Conservation (phyloP, 1,284 basidiomycete species). For the Cryptococcus deneoformans region DNA sequence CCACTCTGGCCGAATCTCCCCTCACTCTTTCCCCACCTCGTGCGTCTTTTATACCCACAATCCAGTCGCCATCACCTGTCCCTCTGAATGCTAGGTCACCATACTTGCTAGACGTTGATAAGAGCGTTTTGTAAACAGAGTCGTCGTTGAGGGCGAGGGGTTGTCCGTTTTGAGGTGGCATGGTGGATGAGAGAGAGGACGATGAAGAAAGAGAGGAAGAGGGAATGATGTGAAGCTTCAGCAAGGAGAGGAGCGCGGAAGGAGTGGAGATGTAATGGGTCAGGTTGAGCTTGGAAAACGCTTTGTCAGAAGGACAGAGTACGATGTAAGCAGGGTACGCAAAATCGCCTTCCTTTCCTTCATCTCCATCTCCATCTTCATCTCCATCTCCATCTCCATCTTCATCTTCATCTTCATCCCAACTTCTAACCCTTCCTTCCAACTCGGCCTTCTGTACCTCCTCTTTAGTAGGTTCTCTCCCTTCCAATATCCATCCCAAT, state of each 20-base stretch:
- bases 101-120: constrained; percentile 61
- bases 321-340: constrained; percentile 64
- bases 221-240: constrained; percentile 86
- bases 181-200: constrained; percentile 5
- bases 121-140: constrained; percentile 69
- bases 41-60: constrained; percentile 89
- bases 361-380: constrained; percentile 39
- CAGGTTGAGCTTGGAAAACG: constrained; percentile 85
- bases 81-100: constrained; percentile 77
- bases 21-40: constrained; percentile 58
- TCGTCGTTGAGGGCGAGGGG: constrained; percentile 70
- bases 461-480: constrained; percentile 66
- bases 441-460: constrained; percentile 45
- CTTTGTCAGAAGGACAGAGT: constrained; percentile 85
- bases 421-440: constrained; percentile 52
- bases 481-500: constrained; percentile 85
- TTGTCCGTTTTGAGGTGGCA: constrained; percentile 44
- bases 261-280: constrained; percentile 68
- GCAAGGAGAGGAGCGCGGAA: constrained; percentile 62
- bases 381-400: constrained; percentile 5
- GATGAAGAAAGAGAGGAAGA: constrained; percentile 17
- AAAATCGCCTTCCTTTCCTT: constrained; percentile 8
- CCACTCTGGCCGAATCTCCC: constrained; percentile 71
- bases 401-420: constrained; percentile 35
- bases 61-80: constrained; percentile 54